Conservation (phyloP, 208 protist species). For the Lotmaria passim region DNA sequence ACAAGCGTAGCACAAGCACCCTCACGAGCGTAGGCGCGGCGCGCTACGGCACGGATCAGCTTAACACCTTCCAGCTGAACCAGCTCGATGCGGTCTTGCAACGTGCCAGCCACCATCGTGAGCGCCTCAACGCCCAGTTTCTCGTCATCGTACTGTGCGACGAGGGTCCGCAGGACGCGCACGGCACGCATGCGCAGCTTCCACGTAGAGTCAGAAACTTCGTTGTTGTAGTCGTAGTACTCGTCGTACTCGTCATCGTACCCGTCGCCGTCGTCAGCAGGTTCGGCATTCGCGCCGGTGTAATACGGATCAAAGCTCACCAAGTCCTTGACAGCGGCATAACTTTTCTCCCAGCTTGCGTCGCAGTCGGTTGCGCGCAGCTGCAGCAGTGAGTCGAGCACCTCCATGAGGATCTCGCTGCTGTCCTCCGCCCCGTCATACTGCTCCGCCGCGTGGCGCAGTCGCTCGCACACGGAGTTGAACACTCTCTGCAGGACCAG, state of each 20-base stretch:
- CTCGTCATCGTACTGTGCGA: conserved; percentile 34
- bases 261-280: not conserved
- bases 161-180: conserved; percentile 43
- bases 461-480: conserved; percentile 19
- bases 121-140: conserved; percentile 34
- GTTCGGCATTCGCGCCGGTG: conserved; percentile 20
- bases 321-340: conserved; percentile 38
- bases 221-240: conserved; percentile 47
- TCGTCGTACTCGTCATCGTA: conserved; percentile 44
- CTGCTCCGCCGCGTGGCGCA: conserved; percentile 19
- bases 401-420: conserved; percentile 33
- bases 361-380: not conserved
- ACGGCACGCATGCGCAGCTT: conserved; percentile 49
- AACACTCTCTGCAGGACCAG: conserved; percentile 20
- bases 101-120: conserved; percentile 13
- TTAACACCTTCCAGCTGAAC: conserved; percentile 55
- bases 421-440: conserved; percentile 32
- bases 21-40: conserved; percentile 19
- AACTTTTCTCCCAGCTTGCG: conserved; percentile 22
- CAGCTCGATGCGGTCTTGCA: conserved; percentile 49
- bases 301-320: conserved; percentile 51
- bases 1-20: conserved; percentile 15
- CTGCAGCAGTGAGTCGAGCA: conserved; percentile 29
- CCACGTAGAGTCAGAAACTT: conserved; percentile 56
- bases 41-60: conserved; percentile 37